A percentile compares a stretch with the other conserved stretches of the same genome.
These are phyloP conservation scores for Chlamydomonas applanata DNA, from an alignment of 139 green algal species.

Conservation along the genomic window DNA sequence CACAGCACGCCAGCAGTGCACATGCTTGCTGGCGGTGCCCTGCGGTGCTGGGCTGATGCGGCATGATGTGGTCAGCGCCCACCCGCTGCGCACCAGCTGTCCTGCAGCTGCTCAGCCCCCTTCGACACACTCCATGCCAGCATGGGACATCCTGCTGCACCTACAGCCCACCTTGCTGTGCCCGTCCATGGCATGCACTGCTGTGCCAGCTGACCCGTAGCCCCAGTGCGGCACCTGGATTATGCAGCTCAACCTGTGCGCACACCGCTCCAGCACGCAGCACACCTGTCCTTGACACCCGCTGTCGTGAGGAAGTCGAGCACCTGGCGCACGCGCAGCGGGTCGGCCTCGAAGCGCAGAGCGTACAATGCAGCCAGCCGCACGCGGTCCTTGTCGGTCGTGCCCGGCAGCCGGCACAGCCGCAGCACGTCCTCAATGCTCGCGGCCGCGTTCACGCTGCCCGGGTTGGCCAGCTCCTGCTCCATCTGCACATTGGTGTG, in stretches of 20 bases:
- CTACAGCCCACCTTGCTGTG: not conserved
- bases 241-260: not conserved
- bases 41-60: no score
- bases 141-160: no score
- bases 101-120: no score
- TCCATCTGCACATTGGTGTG: slow-evolving; percentile 69
- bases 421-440: slow-evolving; percentile 42
- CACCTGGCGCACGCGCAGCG: slow-evolving; percentile 27
- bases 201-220: no score
- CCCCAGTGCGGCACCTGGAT: not conserved
- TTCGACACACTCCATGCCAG: no score
- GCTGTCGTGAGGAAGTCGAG: slow-evolving; percentile 36
- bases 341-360: slow-evolving; percentile 87
- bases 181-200: not conserved
- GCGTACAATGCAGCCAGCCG: slow-evolving; percentile 85
- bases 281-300: slow-evolving; percentile 34
- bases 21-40: no score
- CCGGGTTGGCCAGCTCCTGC: slow-evolving; percentile 85
- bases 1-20: no score
- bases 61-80: no score
- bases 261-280: no score
- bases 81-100: no score
- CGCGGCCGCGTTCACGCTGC: slow-evolving; percentile 33
- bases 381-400: slow-evolving; percentile 36
- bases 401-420: slow-evolving; percentile 28